Evolutionary conservation across 768 basidiomycete genomes (phyloP).

Genomic region (Russula dissimulans): DNA sequence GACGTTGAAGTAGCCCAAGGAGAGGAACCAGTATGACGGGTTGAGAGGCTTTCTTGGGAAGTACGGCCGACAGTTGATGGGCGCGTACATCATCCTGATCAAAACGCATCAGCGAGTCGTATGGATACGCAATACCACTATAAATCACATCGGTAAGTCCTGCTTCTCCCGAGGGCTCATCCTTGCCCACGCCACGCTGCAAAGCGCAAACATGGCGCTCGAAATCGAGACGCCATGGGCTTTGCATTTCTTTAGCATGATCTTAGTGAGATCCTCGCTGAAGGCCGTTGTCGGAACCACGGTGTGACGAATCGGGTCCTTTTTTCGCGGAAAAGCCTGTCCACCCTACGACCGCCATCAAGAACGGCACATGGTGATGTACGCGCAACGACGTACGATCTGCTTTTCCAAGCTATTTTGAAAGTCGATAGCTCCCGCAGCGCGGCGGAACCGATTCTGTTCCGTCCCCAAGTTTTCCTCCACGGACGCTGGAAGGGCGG

Average conservation of each 20-base stretch:
- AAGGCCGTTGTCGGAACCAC: slow-evolving; percentile 62
- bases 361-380: not conserved
- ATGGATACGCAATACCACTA: not conserved
- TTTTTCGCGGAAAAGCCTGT: slow-evolving; percentile 54
- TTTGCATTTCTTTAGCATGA: slow-evolving; percentile 64
- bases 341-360: slow-evolving; percentile 45
- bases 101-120: not conserved
- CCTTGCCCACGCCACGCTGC: slow-evolving; percentile 65
- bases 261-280: slow-evolving; percentile 44
- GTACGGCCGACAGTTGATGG: slow-evolving; percentile 67
- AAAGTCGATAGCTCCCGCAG: slow-evolving; percentile 29
- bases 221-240: slow-evolving; percentile 63
- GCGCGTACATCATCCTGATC: slow-evolving; percentile 73
- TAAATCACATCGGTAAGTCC: slow-evolving; percentile 47
- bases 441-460: slow-evolving; percentile 22
- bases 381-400: slow-evolving; percentile 21
- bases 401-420: slow-evolving; percentile 24
- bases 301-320: slow-evolving; percentile 42
- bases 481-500: slow-evolving; percentile 15
- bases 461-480: slow-evolving; percentile 27
- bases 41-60: slow-evolving; percentile 29
- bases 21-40: slow-evolving; percentile 72
- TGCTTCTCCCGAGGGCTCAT: slow-evolving; percentile 31
- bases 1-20: slow-evolving; percentile 78
- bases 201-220: slow-evolving; percentile 63